Evolutionary conservation across 306 rosid genomes (phyloP).

Genomic region (Cucurbita moschata): DNA sequence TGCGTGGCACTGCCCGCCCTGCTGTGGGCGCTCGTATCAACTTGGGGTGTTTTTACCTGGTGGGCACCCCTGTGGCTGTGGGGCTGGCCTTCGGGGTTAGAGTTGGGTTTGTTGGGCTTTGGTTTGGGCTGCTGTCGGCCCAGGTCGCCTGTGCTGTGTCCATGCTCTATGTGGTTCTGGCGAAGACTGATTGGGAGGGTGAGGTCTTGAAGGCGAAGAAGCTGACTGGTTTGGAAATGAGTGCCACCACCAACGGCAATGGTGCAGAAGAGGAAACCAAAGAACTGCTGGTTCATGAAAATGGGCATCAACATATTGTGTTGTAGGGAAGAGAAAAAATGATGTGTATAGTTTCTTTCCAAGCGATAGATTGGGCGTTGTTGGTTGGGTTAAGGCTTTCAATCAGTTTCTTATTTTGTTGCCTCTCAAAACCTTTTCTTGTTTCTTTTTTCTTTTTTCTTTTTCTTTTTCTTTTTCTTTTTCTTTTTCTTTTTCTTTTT

Average conservation of each 20-base stretch:
- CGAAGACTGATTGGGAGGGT: constrained; percentile 68
- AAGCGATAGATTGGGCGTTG: not conserved
- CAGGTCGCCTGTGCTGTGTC: constrained; percentile 69
- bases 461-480: no score
- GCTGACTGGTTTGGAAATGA: constrained; percentile 33
- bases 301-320: constrained; percentile 13
- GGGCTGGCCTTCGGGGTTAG: constrained; percentile 62
- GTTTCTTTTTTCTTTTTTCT: no score
- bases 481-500: no score
- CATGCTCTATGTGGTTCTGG: constrained; percentile 46
- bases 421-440: no score
- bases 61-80: constrained; percentile 79
- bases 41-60: constrained; percentile 54
- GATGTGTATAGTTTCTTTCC: not conserved
- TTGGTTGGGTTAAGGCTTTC: not conserved
- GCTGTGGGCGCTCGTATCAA: constrained; percentile 58
- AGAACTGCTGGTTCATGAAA: constrained; percentile 21
- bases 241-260: not conserved
- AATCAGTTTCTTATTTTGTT: not conserved
- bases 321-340: constrained; percentile 11
- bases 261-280: constrained; percentile 27
- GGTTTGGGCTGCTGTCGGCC: constrained; percentile 84
- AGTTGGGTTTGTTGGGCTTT: constrained; percentile 73
- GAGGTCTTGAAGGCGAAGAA: constrained; percentile 69
- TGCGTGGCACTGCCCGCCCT: constrained; percentile 71